A percentile compares a stretch with the other conserved stretches of the same genome.
Conservation (phyloP, 495 filamentous ascomycete genomes). For the Usnea hakonensis region DNA sequence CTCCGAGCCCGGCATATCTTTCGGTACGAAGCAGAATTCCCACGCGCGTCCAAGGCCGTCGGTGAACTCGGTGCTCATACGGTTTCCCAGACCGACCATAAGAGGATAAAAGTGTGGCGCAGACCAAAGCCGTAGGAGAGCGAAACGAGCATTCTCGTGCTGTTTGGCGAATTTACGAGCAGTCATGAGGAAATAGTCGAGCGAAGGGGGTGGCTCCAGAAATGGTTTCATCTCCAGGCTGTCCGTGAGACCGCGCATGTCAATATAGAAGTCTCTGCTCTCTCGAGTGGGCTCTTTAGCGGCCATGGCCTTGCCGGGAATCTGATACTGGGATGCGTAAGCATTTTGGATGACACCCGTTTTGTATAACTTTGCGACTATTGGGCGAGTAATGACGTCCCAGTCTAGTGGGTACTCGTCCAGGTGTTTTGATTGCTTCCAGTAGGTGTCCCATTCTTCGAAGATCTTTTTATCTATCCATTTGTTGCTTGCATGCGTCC, state of each 20-base stretch:
- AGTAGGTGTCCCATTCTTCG: conserved; percentile 29
- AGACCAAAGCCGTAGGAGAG: conserved; percentile 42
- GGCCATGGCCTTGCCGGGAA: conserved; percentile 33
- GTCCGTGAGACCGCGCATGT: conserved; percentile 26
- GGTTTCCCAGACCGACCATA: conserved; percentile 35
- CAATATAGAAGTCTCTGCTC: conserved; percentile 37
- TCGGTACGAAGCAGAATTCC: conserved; percentile 45
- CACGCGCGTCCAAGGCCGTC: conserved; percentile 35
- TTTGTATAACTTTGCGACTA: conserved; percentile 41
- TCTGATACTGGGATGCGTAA: conserved; percentile 24
- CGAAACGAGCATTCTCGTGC: conserved; percentile 33
- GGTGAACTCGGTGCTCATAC: conserved; percentile 29
- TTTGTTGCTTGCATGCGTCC: conserved; percentile 31
- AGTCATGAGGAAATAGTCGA: conserved; percentile 26
- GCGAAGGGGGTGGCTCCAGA: conserved; percentile 26
- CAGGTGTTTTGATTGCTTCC: conserved; percentile 12
- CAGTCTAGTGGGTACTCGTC: conserved; percentile 33
- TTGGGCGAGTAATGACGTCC: conserved; percentile 34
- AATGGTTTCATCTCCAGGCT: conserved; percentile 16
- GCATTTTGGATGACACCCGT: conserved; percentile 33
- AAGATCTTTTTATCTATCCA: conserved; percentile 33
- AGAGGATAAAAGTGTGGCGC: conserved; percentile 45
- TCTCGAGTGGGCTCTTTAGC: conserved; percentile 31
- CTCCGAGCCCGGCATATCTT: conserved; percentile 41
- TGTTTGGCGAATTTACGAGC: conserved; percentile 28